A percentile compares a stretch with the other conserved stretches of the same genome.
phyloP scores from a whole-genome alignment of 495 filamentous ascomycete genomes.

The Neurospora tetrasperma region DNA sequence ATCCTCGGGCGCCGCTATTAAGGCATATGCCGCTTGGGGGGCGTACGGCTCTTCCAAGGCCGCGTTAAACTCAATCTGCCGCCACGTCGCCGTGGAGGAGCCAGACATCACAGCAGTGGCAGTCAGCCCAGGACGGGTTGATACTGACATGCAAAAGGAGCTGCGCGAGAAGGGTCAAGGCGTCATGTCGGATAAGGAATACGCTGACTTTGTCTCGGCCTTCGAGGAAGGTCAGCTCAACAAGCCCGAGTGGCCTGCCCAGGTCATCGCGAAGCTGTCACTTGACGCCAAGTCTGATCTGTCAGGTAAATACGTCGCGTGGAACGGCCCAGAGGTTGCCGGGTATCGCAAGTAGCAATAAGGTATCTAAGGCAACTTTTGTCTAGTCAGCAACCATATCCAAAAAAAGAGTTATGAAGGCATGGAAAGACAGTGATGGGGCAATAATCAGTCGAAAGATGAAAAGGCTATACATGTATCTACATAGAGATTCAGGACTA shows the following conservation, averaged over 20 bases:
- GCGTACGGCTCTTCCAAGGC: constrained; percentile 81
- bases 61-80: constrained; percentile 70
- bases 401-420: background rate
- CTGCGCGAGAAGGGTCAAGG: constrained; percentile 60
- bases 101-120: constrained; percentile 58
- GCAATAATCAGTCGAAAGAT: constrained; percentile 79
- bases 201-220: constrained; percentile 53
- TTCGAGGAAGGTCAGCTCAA: constrained; percentile 63
- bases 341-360: constrained; percentile 42
- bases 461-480: constrained; percentile 79
- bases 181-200: constrained; percentile 54
- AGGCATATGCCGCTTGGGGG: constrained; percentile 63
- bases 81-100: constrained; percentile 69
- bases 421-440: constrained; percentile 1
- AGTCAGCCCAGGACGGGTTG: constrained; percentile 74
- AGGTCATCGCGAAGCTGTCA: constrained; percentile 73
- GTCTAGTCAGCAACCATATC: constrained; percentile 5
- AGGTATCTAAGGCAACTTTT: background rate
- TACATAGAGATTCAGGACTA: constrained; percentile 73
- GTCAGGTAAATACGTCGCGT: constrained; percentile 65
- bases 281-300: constrained; percentile 47
- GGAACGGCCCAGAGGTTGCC: constrained; percentile 57
- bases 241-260: constrained; percentile 72
- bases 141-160: constrained; percentile 88
- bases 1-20: constrained; percentile 62